phyloP scores from a whole-genome alignment of 2,329 filamentous ascomycete species.

The Xylaria multiplex region DNA sequence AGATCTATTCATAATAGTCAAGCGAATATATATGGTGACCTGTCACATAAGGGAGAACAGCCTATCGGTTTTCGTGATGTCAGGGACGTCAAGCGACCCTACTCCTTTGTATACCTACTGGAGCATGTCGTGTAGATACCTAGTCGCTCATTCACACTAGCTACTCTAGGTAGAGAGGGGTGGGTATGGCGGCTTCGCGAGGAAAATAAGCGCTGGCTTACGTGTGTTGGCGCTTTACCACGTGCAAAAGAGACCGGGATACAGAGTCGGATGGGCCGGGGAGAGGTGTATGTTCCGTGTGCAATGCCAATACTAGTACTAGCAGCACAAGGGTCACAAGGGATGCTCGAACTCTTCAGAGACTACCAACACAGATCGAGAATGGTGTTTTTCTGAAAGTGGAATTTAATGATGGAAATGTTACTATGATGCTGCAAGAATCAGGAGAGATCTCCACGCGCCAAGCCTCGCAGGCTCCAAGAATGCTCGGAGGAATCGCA shows the following conservation, averaged over 20 bases:
- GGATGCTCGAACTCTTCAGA: too few species aligned
- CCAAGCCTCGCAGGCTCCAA: constrained; percentile 15
- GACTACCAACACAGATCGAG: background rate
- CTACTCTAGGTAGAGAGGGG: background rate
- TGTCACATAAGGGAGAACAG: background rate
- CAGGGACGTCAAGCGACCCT: background rate
- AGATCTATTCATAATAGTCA: background rate
- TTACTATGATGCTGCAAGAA: constrained; percentile 23
- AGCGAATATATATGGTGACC: background rate
- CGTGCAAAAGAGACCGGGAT: constrained; percentile 13
- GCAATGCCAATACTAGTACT: too few species aligned
- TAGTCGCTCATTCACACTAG: background rate
- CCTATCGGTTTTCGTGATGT: background rate
- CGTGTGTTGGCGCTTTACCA: constrained; percentile 11
- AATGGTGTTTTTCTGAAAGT: constrained; percentile 17
- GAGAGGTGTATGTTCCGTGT: too few species aligned
- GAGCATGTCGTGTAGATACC: too few species aligned
- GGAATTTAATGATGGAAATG: constrained; percentile 10
- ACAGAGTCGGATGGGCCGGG: background rate
- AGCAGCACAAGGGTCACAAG: too few species aligned
- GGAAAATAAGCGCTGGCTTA: constrained; percentile 19
- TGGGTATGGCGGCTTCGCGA: background rate
- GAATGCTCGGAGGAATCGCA: constrained; percentile 17
- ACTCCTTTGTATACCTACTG: too few species aligned
- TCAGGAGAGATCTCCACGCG: constrained; percentile 24